Evolutionary conservation across 208 protist species (phyloP).

Genomic region (Acanthamoeba royreba): DNA sequence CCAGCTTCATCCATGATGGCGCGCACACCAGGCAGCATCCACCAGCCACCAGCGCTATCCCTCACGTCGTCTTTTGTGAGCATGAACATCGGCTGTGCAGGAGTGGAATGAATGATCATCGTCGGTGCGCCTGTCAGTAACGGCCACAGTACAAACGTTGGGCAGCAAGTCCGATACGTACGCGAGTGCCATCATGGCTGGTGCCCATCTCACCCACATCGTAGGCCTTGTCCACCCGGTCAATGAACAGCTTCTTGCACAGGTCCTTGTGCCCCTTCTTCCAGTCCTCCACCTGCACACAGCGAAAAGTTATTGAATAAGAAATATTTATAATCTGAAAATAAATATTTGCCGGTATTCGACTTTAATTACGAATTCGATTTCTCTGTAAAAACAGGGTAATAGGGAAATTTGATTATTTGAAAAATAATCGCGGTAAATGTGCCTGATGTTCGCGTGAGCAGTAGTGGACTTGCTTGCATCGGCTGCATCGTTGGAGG

Average conservation of each 20-base stretch:
- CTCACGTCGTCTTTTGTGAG: constrained; percentile 15
- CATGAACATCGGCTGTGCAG: not conserved
- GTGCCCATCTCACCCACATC: not conserved
- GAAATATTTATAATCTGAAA: not conserved
- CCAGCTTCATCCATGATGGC: not conserved
- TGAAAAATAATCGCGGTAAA: not conserved
- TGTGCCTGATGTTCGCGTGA: not conserved
- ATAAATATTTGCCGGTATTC: not conserved
- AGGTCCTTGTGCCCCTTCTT: not conserved
- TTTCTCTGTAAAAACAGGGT: not conserved
- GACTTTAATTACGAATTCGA: not conserved
- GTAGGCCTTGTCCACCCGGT: not conserved
- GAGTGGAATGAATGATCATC: not conserved
- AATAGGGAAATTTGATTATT: not conserved
- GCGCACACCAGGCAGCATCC: not conserved
- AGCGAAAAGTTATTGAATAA: not conserved
- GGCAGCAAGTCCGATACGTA: too few relatives aligned
- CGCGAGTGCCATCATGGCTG: not conserved
- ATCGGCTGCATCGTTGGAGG: constrained; percentile 17
- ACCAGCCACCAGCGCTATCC: not conserved
- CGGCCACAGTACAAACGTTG: too few relatives aligned
- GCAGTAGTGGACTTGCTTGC: not conserved
- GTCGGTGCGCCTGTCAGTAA: not conserved
- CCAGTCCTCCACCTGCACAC: constrained; percentile 7
- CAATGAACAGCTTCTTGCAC: not conserved